Percentiles rank a stretch among this genome's conserved stretches.
These are phyloP conservation scores for Xylariaceae sp. DNA, from an alignment of 2,329 filamentous ascomycete genomes.

Conservation along the genomic window DNA sequence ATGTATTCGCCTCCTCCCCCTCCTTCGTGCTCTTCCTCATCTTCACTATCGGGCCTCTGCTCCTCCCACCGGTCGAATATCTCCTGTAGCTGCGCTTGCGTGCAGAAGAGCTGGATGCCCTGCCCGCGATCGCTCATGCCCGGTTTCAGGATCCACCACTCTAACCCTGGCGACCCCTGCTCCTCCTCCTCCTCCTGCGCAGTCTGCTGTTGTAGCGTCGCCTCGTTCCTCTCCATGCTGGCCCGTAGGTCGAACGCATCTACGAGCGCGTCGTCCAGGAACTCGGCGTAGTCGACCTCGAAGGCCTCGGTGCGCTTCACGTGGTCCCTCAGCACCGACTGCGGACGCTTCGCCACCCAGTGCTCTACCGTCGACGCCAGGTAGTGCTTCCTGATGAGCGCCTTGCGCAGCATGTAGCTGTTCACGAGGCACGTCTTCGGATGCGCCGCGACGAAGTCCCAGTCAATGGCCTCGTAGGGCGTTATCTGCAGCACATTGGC, in stretches of 20 bases:
- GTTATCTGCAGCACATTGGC: slow-evolving; percentile 67
- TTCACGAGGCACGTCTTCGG: slow-evolving; percentile 65
- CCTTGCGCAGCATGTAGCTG: slow-evolving; percentile 92
- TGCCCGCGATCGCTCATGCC: slow-evolving; percentile 96
- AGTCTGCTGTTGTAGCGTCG: slow-evolving; percentile 19
- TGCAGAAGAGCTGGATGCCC: slow-evolving; percentile 84
- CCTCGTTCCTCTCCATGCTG: slow-evolving; percentile 66
- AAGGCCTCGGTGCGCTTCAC: slow-evolving; percentile 79
- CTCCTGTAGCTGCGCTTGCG: slow-evolving; percentile 71
- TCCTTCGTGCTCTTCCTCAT: slow-evolving; percentile 52
- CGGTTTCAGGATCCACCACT: slow-evolving; percentile 99
- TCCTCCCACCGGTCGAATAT: slow-evolving; percentile 94
- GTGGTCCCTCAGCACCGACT: slow-evolving; percentile 61
- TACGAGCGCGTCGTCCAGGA: slow-evolving; percentile 85
- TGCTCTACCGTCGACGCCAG: slow-evolving; percentile 75
- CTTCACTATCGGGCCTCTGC: slow-evolving; percentile 58
- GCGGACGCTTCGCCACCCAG: slow-evolving; percentile 80
- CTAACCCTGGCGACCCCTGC: slow-evolving; percentile 42
- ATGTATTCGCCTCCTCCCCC: slow-evolving; percentile 47
- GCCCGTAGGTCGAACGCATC: slow-evolving; percentile 85
- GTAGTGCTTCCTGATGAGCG: slow-evolving; percentile 93
- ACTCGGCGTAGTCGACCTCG: slow-evolving; percentile 94
- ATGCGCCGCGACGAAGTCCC: slow-evolving; percentile 63
- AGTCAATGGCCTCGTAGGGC: slow-evolving; percentile 83
- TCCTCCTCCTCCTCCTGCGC: slow-evolving; percentile 28